Evolutionary conservation across 2,329 filamentous ascomycete species (phyloP).

Genomic region (Colletotrichum spinosum): DNA sequence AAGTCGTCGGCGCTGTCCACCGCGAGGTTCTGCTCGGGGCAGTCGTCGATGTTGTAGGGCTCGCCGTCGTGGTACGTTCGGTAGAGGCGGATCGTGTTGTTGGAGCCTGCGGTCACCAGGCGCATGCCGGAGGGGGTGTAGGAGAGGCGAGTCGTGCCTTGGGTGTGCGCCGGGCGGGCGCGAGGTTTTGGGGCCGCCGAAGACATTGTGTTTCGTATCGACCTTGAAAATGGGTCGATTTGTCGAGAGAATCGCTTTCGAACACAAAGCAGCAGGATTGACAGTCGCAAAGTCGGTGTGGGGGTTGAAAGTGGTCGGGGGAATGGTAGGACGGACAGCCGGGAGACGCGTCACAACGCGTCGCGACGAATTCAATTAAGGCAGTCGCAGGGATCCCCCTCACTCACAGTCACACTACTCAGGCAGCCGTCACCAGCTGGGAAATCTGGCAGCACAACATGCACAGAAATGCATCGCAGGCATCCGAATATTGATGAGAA

Average conservation of each 20-base stretch:
- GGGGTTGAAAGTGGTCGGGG: slow-evolving; percentile 1
- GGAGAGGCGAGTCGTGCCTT: slow-evolving; percentile 85
- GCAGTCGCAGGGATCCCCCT: neutral
- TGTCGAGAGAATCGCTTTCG: neutral
- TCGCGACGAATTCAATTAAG: slow-evolving; percentile 50
- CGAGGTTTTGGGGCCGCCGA: slow-evolving; percentile 63
- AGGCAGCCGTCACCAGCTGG: slow-evolving; percentile 10
- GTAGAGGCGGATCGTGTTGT: slow-evolving; percentile 94
- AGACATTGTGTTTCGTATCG: slow-evolving; percentile 38
- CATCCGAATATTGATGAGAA: slow-evolving; percentile 36
- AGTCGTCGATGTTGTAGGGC: slow-evolving; percentile 91
- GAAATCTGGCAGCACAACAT: neutral
- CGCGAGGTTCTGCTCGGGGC: slow-evolving; percentile 87
- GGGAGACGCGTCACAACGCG: slow-evolving; percentile 54
- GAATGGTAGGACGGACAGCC: neutral
- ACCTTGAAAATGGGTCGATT: neutral
- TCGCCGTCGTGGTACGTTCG: slow-evolving; percentile 92
- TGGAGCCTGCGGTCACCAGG: slow-evolving; percentile 90
- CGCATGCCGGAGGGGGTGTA: slow-evolving; percentile 91
- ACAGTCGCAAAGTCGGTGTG: neutral
- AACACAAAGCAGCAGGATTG: neutral
- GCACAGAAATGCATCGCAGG: slow-evolving; percentile 27
- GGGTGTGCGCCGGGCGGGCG: slow-evolving; percentile 80
- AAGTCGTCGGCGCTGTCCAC: slow-evolving; percentile 74
- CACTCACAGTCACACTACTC: too few species aligned